Conservation (phyloP, 805 yeast genomes). For the Lipomyces orientalis region DNA sequence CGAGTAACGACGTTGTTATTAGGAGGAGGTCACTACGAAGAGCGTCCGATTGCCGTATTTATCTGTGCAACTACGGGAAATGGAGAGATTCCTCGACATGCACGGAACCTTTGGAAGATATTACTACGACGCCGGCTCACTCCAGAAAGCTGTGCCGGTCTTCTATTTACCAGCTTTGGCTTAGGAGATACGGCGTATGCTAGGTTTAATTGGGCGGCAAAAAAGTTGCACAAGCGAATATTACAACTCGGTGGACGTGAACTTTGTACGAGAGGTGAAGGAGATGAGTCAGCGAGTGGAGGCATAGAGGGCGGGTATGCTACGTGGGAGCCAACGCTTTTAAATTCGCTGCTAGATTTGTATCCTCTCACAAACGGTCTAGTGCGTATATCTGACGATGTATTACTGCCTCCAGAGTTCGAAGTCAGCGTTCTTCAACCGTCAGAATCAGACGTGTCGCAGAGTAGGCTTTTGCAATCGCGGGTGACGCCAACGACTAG, state of each 20-base stretch:
- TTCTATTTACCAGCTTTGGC: constrained; percentile 78
- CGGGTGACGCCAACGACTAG: constrained; percentile 26
- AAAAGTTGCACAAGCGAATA: constrained; percentile 78
- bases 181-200: constrained; percentile 94
- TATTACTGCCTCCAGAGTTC: constrained; percentile 50
- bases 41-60: constrained; percentile 52
- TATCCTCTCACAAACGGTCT: constrained; percentile 31
- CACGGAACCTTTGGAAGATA: constrained; percentile 73
- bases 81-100: constrained; percentile 87
- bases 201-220: constrained; percentile 83
- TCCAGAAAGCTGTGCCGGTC: constrained; percentile 61
- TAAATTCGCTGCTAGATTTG: constrained; percentile 42
- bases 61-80: constrained; percentile 93
- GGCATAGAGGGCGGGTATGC: constrained; percentile 73
- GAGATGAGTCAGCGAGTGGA: constrained; percentile 82
- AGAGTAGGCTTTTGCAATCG: background rate
- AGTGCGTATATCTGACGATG: constrained; percentile 46
- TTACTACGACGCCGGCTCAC: constrained; percentile 71
- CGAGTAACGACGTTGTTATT: constrained; percentile 38
- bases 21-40: constrained; percentile 45
- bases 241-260: constrained; percentile 82
- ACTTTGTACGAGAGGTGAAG: constrained; percentile 76
- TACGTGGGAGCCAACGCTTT: constrained; percentile 61
- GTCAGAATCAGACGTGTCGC: background rate
- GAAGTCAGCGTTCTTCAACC: constrained; percentile 42